phyloP scores from a whole-genome alignment of 495 filamentous ascomycete species.

The Sordaria brevicollis region DNA sequence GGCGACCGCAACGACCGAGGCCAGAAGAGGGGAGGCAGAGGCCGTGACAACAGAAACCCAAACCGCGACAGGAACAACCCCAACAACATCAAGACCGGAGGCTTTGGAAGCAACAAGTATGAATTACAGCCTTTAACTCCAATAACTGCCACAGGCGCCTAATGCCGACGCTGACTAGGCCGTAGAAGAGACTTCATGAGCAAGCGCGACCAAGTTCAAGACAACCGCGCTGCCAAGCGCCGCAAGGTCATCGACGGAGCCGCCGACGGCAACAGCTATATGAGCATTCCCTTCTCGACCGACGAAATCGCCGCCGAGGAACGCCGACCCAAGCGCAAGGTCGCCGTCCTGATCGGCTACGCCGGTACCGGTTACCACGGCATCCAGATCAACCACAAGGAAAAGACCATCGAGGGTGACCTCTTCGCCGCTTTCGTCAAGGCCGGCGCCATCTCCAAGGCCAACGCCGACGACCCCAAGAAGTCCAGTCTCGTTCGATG shows the following conservation, averaged over 20 bases:
- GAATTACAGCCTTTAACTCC: background rate
- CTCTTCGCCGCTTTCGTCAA: constrained; percentile 82
- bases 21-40: constrained; percentile 1
- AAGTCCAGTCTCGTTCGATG: constrained; percentile 92
- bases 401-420: constrained; percentile 96
- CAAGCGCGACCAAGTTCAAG: constrained; percentile 52
- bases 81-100: constrained; percentile 9
- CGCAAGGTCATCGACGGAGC: constrained; percentile 34
- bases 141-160: background rate
- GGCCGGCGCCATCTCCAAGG: constrained; percentile 88
- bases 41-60: constrained; percentile 10
- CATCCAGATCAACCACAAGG: constrained; percentile 70
- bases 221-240: constrained; percentile 47
- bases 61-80: constrained; percentile 5
- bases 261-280: constrained; percentile 21
- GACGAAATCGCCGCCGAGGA: constrained; percentile 80
- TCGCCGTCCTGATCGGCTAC: constrained; percentile 89
- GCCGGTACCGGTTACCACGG: constrained; percentile 95
- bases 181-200: constrained; percentile 28
- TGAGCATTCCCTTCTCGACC: constrained; percentile 34
- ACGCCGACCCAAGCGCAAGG: constrained; percentile 86
- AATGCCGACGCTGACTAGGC: constrained; percentile 22
- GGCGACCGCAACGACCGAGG: background rate
- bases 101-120: constrained; percentile 17
- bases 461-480: constrained; percentile 91